Conservation (phyloP, 805 yeast genomes). For the Yarrowia keelungensis region DNA sequence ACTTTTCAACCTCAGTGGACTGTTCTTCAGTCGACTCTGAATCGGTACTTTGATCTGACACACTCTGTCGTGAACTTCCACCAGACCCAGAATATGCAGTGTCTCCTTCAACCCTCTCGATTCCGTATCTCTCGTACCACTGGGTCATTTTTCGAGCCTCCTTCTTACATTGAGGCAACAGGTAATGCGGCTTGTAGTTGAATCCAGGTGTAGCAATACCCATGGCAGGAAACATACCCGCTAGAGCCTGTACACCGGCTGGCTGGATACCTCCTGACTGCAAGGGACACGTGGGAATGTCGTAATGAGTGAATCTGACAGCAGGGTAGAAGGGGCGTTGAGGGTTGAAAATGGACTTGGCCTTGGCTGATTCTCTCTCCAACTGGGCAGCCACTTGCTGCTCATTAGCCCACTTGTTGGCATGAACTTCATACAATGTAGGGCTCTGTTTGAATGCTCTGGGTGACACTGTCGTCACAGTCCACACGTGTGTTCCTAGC, state of each 20-base stretch:
- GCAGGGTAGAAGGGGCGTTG: slow-evolving; percentile 39
- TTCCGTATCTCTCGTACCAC: slow-evolving; percentile 36
- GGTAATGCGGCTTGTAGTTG: slow-evolving; percentile 31
- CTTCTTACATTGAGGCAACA: slow-evolving; percentile 41
- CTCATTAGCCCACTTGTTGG: slow-evolving; percentile 32
- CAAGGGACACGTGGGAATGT: slow-evolving; percentile 41
- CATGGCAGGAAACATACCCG: slow-evolving; percentile 27
- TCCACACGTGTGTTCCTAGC: slow-evolving; percentile 28
- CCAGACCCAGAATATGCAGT: no score
- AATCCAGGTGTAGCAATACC: neutral
- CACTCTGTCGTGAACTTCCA: no score
- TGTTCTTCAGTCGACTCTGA: neutral
- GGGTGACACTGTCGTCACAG: slow-evolving; percentile 12
- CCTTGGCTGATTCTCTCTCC: slow-evolving; percentile 1
- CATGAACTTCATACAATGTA: slow-evolving; percentile 17
- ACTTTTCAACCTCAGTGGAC: no score
- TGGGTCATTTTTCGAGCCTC: slow-evolving; percentile 29
- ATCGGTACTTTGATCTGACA: neutral
- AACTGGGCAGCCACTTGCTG: slow-evolving; percentile 19
- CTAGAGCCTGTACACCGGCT: slow-evolving; percentile 34
- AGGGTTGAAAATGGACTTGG: neutral
- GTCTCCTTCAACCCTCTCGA: neutral
- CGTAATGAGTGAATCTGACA: slow-evolving; percentile 42
- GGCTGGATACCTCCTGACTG: slow-evolving; percentile 35
- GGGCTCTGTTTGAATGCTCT: slow-evolving; percentile 24